Evolutionary conservation across 1,284 basidiomycete genomes (phyloP), one percentile per base, ranked within the genome.

Genomic region (Erythrobasidium hasegawianum): DNA sequence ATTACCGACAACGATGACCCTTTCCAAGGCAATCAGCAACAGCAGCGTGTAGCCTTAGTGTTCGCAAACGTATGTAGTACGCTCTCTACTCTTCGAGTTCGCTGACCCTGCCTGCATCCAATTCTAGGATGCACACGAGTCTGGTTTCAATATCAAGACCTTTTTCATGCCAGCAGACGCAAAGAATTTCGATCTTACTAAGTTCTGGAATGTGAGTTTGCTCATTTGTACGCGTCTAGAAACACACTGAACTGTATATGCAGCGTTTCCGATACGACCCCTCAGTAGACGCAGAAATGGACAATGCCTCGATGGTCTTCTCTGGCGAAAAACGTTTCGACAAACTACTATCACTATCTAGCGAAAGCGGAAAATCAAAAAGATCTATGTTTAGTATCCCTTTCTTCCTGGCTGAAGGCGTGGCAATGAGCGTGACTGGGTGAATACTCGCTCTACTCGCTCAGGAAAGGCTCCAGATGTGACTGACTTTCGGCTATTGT

Each of bases 361-460:
- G 55, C 89, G 95, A 76, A 85, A 88, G 41, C 33, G 62, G 62
- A 10, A 57, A 58, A 9, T 87, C 89, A 0, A 98, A 97, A 76
- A 84, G 93, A n/a, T 84, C 89, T 0, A 79, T 86, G 13, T 97
- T 93, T 77, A 89, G 83, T 71, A 81, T 95, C 39, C 87, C 89
- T 1, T 84, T 98, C 59, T 83, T 87, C 70, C 81, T 98, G 27
- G 90, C 85, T 1, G 81, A 88, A 14, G 89, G 84, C 1, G 85
- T 97, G 69, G 83, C 84, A 16, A 94, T 98, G 69, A 90, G 92
- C 2, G 82, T 97, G 56, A 92, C 92, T 76, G 96, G 94, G 87
- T 94, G 73, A 72, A 14, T 33, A 33, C 33, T 33, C 33, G 4
- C 67, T 71, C 16, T 56, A 43, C 41, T 43, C 41, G 14, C 41